Evolutionary conservation across 2,329 filamentous ascomycete species (phyloP).

Genomic region (Nigrospora oryzae): DNA sequence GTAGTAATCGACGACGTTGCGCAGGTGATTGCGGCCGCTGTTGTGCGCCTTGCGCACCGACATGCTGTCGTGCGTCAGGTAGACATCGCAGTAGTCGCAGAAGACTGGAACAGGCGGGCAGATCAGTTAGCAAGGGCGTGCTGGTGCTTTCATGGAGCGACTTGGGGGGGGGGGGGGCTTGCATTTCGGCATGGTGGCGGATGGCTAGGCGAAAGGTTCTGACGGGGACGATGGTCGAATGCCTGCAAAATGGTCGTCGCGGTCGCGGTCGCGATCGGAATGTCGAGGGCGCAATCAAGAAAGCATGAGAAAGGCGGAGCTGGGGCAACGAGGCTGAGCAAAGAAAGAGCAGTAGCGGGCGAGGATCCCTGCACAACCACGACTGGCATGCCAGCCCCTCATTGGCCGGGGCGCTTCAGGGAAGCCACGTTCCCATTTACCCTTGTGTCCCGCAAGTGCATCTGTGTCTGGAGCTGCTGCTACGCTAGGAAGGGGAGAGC

Average conservation of each 20-base stretch:
- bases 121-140: constrained; percentile 8
- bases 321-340: no score
- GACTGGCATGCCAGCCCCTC: not conserved
- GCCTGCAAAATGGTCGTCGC: constrained; percentile 46
- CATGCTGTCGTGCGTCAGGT: constrained; percentile 99
- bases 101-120: constrained; percentile 47
- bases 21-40: constrained; percentile 88
- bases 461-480: no score
- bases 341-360: no score
- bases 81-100: constrained; percentile 99
- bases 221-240: not conserved
- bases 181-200: constrained; percentile 77
- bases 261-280: constrained; percentile 23
- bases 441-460: no score
- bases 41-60: constrained; percentile 99
- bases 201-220: not conserved
- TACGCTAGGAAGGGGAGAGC: no score
- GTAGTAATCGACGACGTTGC: constrained; percentile 98
- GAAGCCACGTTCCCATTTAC: constrained; percentile 1
- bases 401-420: not conserved
- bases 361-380: no score
- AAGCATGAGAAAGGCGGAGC: no score
- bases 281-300: no score
- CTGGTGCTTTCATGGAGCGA: constrained; percentile 6
- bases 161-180: constrained; percentile 32